Percentiles rank a stretch among this genome's conserved stretches.
phyloP scores from a whole-genome alignment of 179 eudicot species.

The Beta macrorhiza region DNA sequence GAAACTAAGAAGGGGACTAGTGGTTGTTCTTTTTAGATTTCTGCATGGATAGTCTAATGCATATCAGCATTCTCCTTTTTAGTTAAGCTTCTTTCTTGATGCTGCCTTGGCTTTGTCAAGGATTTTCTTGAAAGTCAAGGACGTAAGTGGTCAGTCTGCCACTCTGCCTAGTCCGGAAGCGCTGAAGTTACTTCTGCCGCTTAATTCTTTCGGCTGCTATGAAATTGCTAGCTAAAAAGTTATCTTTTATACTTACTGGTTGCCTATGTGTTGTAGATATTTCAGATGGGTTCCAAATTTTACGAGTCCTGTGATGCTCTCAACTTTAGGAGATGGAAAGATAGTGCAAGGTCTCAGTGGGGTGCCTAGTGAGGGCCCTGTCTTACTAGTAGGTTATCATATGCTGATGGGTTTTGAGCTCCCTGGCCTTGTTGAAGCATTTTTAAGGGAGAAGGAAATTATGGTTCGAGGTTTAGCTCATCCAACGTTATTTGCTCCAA shows the following conservation, averaged over 20 bases:
- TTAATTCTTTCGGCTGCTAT: neutral
- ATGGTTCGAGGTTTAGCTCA: slow-evolving; percentile 75
- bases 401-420: slow-evolving; percentile 78
- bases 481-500: slow-evolving; percentile 45
- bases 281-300: slow-evolving; percentile 47
- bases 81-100: neutral
- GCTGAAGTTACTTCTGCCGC: no score
- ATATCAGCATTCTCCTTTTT: neutral
- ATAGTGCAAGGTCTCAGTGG: slow-evolving; percentile 77
- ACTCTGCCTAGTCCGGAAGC: no score
- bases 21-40: neutral
- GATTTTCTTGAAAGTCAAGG: no score
- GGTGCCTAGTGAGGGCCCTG: slow-evolving; percentile 84
- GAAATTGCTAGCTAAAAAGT: neutral
- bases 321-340: slow-evolving; percentile 70
- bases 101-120: neutral
- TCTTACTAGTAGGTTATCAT: slow-evolving; percentile 79
- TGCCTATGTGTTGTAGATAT: slow-evolving; percentile 11
- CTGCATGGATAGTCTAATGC: neutral
- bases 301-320: slow-evolving; percentile 63
- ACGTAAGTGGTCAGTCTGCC: no score
- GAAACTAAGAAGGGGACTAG: no score
- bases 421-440: slow-evolving; percentile 42
- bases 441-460: slow-evolving; percentile 58
- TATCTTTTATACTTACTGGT: neutral